A percentile compares a stretch with the other conserved stretches of the same genome.
These are phyloP conservation scores for Corynascus novoguineensis DNA, from an alignment of 495 filamentous ascomycete genomes.

Conservation along the genomic window DNA sequence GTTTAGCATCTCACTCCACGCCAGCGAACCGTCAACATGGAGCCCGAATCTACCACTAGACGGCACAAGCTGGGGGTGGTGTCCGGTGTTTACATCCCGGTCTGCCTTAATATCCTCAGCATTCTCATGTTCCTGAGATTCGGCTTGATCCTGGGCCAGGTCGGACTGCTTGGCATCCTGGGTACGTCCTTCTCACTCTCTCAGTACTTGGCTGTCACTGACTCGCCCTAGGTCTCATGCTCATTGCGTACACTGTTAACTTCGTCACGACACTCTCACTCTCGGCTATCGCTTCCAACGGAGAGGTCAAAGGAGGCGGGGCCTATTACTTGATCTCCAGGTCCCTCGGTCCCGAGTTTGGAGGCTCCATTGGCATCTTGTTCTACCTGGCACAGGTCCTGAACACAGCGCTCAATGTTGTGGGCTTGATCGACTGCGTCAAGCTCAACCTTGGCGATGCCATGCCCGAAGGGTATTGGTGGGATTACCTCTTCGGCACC, in stretches of 20 bases:
- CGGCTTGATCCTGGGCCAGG: conserved; percentile 72
- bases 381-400: conserved; percentile 81
- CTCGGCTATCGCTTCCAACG: conserved; percentile 85
- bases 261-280: conserved; percentile 80
- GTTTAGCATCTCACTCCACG: neutral
- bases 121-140: conserved; percentile 91
- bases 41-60: conserved; percentile 30
- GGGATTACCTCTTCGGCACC: conserved; percentile 73
- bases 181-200: conserved; percentile 41
- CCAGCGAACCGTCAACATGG: conserved; percentile 24
- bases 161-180: conserved; percentile 72
- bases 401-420: conserved; percentile 85
- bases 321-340: conserved; percentile 88
- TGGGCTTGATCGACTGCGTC: conserved; percentile 79
- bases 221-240: conserved; percentile 55
- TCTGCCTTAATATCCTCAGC: conserved; percentile 80
- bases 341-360: conserved; percentile 82
- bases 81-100: conserved; percentile 80
- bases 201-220: neutral
- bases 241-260: conserved; percentile 69
- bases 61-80: conserved; percentile 63
- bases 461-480: conserved; percentile 67
- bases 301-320: conserved; percentile 80
- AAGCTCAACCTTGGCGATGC: conserved; percentile 70
- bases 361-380: conserved; percentile 84